Evolutionary conservation across 1,284 basidiomycete species (phyloP), one percentile per base, ranked within the genome.

Genomic region (Agroathelia rolfsii): DNA sequence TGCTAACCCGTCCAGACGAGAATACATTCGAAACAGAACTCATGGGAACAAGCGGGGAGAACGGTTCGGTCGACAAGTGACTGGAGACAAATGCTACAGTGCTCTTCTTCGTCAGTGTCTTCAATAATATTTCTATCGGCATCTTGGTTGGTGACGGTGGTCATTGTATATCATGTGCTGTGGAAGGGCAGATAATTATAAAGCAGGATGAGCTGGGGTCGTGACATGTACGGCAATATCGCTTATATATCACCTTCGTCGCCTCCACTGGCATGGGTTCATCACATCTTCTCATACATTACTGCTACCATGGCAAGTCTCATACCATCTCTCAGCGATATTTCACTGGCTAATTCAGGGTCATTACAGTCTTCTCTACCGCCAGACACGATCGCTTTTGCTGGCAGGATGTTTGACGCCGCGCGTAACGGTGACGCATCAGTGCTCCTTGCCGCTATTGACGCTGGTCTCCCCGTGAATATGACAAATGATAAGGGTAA

Each of bases 1-100:
- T 40, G 61, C 64, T 56, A 51, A 76, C 86, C 81, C 21, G 81
- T 71, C 88, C 87, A 92, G 1, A 87, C 59, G 27, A 81, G 61
- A 11, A 92, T 67, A 52, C 88, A 93, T 38, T 84, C 81, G 44
- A 92, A 90, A 48, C 88, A 93, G 50, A 90, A 92, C 48, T 83
- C 77, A 58, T 93, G 88, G 1, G 82, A 80, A 52, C 88, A 93
- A 4, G 62, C 66, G 2, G 84, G 82, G 13, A 89, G 63, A 26
- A 89, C 69, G 0, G 87, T 80, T 26, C 81, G 63, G 57, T 92
- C 86, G n/a, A 66, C 59, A 29, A 87, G 58, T 4, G 61, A 44
- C 48, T 90, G 83, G 19, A 93, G 58, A 46, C 88, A 93, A 30
- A 93, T 92, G 28, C 70, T 61, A 39, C 72, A 76, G 19, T 67